Evolutionary conservation across 768 basidiomycete species (phyloP), one percentile per base, ranked within the genome.

Genomic region (Trametes elegans): DNA sequence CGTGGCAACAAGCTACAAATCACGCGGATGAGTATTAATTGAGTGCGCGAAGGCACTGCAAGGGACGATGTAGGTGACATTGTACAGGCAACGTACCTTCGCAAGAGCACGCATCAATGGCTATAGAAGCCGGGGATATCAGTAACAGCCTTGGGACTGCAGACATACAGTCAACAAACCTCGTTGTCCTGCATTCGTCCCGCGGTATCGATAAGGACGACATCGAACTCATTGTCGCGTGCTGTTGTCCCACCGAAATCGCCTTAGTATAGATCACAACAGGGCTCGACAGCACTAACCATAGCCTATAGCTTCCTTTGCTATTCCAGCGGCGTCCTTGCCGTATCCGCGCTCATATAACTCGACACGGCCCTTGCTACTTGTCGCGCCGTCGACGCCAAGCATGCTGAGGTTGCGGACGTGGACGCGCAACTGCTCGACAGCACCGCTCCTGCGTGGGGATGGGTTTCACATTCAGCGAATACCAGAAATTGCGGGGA

Each of bases 171-270:
- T n/a, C n/a, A 9, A 43, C 78, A 28, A 64, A 90, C 90, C 82
- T 98, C 97, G 69, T 98, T 99, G 70, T 98, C 97, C 70, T 99
- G 97, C 97, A 98, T 98, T 49, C 96, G 82, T 1, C 97, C 97
- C 18, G 97, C 97, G 1, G 97, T 98, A 69, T 99, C 97, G 64
- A 99, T 93, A 40, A 99, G 77, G 6, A 99, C 96, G 21, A 98
- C 94, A 64, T 99, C 97, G 68, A 97, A 98, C 58, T 86, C 83
- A 58, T 89, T 87, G 63, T 95, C 92, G 61, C 85, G 87, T 28
- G 84, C 95, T 97, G 66, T 16, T 48, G 50, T 49, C 14, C 8
- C 60, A 21, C 38, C 58, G 52, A 52, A 47, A 18, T 34, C 26
- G 41, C 31, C 28, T 56, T 10, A 39, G 27, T 18, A 57, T 38